Percentiles rank a stretch among this genome's conserved stretches.
These are phyloP conservation scores for Coemansia sp. DNA, from an alignment of 192 early-diverging fungal species.

Conservation along the genomic window DNA sequence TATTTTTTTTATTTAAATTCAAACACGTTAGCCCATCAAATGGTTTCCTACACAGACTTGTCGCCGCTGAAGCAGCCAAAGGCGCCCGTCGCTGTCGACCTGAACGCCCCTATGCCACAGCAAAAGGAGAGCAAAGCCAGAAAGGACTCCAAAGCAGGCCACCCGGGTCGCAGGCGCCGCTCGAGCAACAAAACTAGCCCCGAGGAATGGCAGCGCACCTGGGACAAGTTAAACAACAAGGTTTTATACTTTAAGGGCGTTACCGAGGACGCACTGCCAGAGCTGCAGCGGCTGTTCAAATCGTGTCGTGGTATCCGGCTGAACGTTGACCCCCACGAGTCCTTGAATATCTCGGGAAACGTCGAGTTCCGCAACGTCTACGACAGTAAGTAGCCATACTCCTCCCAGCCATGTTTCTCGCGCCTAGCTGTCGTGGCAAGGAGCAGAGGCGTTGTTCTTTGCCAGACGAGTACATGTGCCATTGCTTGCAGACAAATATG, in stretches of 20 bases:
- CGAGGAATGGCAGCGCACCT: conserved; percentile 37
- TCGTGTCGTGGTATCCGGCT: conserved; percentile 40
- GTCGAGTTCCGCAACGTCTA: conserved; percentile 53
- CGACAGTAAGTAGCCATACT: conserved; percentile 38
- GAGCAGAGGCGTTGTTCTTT: neutral
- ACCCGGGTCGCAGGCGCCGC: neutral
- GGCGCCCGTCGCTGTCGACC: conserved; percentile 36
- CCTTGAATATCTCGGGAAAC: conserved; percentile 34
- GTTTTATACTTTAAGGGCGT: conserved; percentile 48
- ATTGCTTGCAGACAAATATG: neutral
- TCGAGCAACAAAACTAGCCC: neutral
- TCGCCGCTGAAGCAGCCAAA: conserved; percentile 46
- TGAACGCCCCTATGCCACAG: conserved; percentile 39
- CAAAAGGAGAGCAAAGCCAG: neutral
- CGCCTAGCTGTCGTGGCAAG: no score
- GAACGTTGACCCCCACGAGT: conserved; percentile 48
- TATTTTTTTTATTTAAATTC: neutral
- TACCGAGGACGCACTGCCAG: conserved; percentile 42
- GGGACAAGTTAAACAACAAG: conserved; percentile 36
- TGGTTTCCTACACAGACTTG: conserved; percentile 54
- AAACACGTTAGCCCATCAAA: neutral
- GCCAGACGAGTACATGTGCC: no score
- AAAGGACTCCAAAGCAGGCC: neutral
- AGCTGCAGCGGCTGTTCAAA: conserved; percentile 53
- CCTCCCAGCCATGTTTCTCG: neutral